These are phyloP conservation scores for Periconia sp. DNA, from an alignment of 2,329 filamentous ascomycete species.

Conservation along the genomic window DNA sequence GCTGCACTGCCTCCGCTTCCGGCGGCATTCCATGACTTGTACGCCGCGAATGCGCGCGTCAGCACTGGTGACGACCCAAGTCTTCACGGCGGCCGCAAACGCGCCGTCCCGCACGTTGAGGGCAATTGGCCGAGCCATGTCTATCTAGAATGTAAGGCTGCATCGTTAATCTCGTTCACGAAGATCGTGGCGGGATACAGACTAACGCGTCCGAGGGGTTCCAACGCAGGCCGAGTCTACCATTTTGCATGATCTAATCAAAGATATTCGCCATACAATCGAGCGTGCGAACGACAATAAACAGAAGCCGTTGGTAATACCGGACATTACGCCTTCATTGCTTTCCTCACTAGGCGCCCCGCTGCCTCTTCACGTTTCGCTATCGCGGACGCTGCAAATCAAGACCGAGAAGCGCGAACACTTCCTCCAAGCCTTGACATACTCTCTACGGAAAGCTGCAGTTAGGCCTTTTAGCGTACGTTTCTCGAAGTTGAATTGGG, in stretches of 20 bases:
- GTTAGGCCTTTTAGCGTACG: conserved; percentile 58
- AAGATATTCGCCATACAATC: conserved; percentile 27
- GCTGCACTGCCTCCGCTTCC: conserved; percentile 74
- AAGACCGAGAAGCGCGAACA: conserved; percentile 71
- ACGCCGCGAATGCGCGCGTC: conserved; percentile 79
- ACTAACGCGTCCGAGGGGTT: conserved; percentile 46
- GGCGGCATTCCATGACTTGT: conserved; percentile 82
- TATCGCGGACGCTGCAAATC: conserved; percentile 82
- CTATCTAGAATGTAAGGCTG: conserved; percentile 84
- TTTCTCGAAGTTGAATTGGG: conserved; percentile 64
- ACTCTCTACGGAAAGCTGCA: conserved; percentile 46
- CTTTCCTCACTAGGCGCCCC: conserved; percentile 78
- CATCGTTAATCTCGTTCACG: not conserved
- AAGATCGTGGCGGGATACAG: conserved; percentile 22
- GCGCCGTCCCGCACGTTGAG: conserved; percentile 80
- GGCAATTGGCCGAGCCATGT: conserved; percentile 94
- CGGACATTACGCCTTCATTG: conserved; percentile 69
- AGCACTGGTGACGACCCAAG: conserved; percentile 81
- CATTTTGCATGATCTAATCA: conserved; percentile 35
- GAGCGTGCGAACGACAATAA: conserved; percentile 24
- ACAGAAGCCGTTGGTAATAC: conserved; percentile 29
- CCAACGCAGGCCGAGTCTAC: conserved; percentile 42
- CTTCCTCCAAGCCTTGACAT: conserved; percentile 68
- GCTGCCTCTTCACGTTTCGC: conserved; percentile 85
- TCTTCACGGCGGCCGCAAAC: conserved; percentile 83